Conservation (phyloP, 2,329 filamentous ascomycete genomes). For the Grosmannia clavigera region DNA sequence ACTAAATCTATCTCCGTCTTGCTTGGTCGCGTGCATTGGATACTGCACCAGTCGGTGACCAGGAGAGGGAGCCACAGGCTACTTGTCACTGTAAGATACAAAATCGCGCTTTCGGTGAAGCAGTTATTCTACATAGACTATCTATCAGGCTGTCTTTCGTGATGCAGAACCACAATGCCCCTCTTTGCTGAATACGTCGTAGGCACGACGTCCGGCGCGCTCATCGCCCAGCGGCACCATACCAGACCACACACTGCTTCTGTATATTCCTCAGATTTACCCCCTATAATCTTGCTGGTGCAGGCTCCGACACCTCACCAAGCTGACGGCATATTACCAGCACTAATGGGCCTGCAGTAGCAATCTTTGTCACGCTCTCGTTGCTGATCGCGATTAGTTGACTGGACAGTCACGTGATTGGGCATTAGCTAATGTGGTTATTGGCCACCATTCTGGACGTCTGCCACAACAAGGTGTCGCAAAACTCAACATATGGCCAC, state of each 20-base stretch:
- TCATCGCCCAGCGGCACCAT: background rate
- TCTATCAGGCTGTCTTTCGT: background rate
- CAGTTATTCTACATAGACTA: background rate
- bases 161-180: background rate
- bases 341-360: too few species aligned
- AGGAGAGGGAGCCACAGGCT: too few species aligned
- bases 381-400: background rate
- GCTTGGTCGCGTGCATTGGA: too few species aligned
- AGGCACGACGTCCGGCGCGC: background rate
- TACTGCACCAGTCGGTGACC: too few species aligned
- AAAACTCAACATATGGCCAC: slow-evolving; percentile 12
- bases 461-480: slow-evolving; percentile 16
- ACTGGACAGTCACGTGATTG: slow-evolving; percentile 5
- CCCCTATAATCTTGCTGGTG: too few species aligned
- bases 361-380: too few species aligned
- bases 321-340: too few species aligned
- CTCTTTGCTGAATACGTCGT: too few species aligned
- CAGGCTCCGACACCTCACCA: too few species aligned
- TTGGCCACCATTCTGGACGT: slow-evolving; percentile 1
- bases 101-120: too few species aligned
- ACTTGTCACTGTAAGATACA: too few species aligned
- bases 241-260: background rate
- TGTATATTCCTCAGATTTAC: background rate
- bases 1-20: too few species aligned
- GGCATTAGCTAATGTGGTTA: slow-evolving; percentile 1